Base-by-base conservation (phyloP, 805 yeast genomes). In the Pichia manshurica region DNA sequence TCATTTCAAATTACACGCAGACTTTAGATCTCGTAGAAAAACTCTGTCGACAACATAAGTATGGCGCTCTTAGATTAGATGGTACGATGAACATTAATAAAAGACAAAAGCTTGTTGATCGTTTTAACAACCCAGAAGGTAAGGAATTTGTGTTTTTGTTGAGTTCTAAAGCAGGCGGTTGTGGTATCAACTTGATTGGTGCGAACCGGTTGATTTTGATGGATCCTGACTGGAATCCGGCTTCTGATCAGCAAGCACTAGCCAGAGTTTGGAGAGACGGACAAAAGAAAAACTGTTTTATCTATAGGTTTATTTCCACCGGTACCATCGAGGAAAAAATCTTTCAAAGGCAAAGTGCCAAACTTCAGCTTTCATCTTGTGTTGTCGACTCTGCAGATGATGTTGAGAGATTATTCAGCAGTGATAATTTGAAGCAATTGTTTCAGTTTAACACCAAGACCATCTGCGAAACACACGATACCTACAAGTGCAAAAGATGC, bases 211-310 rank as follows among this genome's bases (percentile, higher is more conserved):
- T 93, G 52, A 79, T 93, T 19, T 69, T 93, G 42, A 72, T 93
- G 61, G 99, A 93, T 62, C 82, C 82, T 0, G 99, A 93, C 63
- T 93, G 99, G 99, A 91, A 91, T 60, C 99, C 99, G 0, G 98
- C 99, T 0, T 84, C 96, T 1, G 99, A 91, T 62, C 98, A 93
- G 63, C 99, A 91, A 67, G 98, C 98, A 0, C 72, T 93, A 52
- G 98, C 98, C 0, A 78, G 99, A 65, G 96, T 93, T 5, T 93
- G 98, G 98, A 81, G 99, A 73, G 99, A 93, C 68, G 99, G 99
- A 0, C 99, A 91, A 62, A 91, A 87, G 73, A 93, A 91, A 65
- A 96, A 87, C 64, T 93, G 99, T 69, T 91, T 84, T 59, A 93
- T 91, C 36, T 93, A 93, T 65, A 73, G 99, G 56, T 90, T 93